Evolutionary conservation across 345 rosid species (phyloP), one percentile per base, ranked within the genome.

Genomic region (Gossypium stocksii): DNA sequence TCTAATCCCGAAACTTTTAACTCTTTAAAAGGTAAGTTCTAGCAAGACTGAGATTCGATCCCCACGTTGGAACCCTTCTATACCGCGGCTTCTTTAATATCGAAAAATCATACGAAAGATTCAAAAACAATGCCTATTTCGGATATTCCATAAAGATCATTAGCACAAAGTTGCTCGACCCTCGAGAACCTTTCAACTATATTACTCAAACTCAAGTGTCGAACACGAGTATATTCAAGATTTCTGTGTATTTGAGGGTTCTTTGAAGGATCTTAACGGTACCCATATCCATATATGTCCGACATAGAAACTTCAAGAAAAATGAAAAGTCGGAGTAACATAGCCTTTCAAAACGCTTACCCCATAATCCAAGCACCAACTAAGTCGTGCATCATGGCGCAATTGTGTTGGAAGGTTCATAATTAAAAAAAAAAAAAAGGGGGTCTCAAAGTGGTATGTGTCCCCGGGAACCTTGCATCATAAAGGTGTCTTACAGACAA

Each of bases 51-150:
- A 4, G 41, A 34, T 5, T 34, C 0, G 7, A 34, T 34, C 41
- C 41, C 41, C 41, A 1, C 41, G 41, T 34, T 5, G 38, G 38
- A 29, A 29, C 6, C 38, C 38, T 29, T 29, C 38, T 29, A 29
- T 29, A 3, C 34, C 34, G 5, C 34, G 4, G 34, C 34, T 29
- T 29, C 34, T 29, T 29, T 29, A 29, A 29, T 29, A 5, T 34
- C 41, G 7, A 34, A 34, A 34, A 34, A 34, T 34, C 7, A 34
- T 34, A 34, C 1, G 7, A 34, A 34, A 34, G 7, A 23, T 49
- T 49, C 34, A 70, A 53, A 67, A 11, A 57, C 70, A 79, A n/a
- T 2, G 71, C 41, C 72, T 72, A 25, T 69, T 80, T 77, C 86
- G 73, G 3, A 73, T 85, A n/a, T 85, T 83, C 7, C 29, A 51